Evolutionary conservation across 2,329 filamentous ascomycete genomes (phyloP).

Genomic region (Trichophyton benhamiae): DNA sequence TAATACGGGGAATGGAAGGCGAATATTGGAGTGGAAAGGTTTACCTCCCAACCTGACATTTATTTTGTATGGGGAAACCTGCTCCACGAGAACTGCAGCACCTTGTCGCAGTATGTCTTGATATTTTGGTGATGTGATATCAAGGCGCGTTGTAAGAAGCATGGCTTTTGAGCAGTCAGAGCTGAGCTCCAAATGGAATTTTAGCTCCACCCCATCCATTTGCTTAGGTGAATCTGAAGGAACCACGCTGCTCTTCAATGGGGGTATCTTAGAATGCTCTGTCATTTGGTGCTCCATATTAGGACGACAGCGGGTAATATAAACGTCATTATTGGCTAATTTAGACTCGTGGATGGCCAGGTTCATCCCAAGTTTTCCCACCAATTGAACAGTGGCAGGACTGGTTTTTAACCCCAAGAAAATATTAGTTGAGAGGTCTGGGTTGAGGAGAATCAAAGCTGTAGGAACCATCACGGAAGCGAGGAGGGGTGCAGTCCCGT

Average conservation of each 20-base stretch:
- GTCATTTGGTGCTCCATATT: constrained; percentile 15
- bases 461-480: constrained; percentile 19
- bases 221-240: neutral
- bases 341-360: constrained; percentile 15
- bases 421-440: constrained; percentile 11
- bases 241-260: constrained; percentile 1
- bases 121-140: constrained; percentile 5
- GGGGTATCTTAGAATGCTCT: neutral
- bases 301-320: constrained; percentile 19
- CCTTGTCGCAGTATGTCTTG: constrained; percentile 8
- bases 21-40: constrained; percentile 7
- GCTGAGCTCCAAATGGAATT: constrained; percentile 5
- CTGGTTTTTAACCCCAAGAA: constrained; percentile 15
- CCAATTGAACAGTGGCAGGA: constrained; percentile 8
- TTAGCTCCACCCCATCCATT: neutral
- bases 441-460: constrained; percentile 14
- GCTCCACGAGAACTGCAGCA: constrained; percentile 6
- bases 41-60: constrained; percentile 7
- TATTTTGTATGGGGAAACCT: constrained; percentile 13
- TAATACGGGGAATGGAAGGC: constrained; percentile 18
- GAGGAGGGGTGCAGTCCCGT: constrained; percentile 16
- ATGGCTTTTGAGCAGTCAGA: constrained; percentile 5
- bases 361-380: constrained; percentile 12
- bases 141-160: constrained; percentile 10
- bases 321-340: constrained; percentile 16